phyloP scores from a whole-genome alignment of 176 grass and related monocot species.

The Phoenix dactylifera region DNA sequence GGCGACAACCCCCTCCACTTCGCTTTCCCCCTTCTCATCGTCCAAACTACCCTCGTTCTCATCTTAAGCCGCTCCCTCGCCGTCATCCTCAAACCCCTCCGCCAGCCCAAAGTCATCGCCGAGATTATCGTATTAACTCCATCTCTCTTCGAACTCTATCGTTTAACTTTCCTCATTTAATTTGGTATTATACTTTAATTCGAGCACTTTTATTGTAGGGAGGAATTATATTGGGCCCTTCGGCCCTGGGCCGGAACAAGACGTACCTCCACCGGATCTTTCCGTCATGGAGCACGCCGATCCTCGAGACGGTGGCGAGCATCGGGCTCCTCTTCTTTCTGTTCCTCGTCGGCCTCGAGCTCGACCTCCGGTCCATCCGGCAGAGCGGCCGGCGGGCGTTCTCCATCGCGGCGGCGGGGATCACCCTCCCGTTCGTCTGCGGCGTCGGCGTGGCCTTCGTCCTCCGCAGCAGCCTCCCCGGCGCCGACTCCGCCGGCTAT shows the following conservation, averaged over 20 bases:
- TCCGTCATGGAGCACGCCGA: conserved; percentile 63
- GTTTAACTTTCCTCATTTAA: neutral
- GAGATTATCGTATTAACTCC: conserved; percentile 49
- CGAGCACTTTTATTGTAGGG: conserved; percentile 14
- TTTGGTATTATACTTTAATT: neutral
- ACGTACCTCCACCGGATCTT: conserved; percentile 51
- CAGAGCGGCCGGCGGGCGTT: conserved; percentile 50
- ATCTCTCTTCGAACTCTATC: neutral
- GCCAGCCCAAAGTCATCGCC: conserved; percentile 84
- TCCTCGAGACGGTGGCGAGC: conserved; percentile 75
- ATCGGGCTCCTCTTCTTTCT: conserved; percentile 90
- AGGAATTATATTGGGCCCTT: conserved; percentile 67
- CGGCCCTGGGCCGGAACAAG: conserved; percentile 59
- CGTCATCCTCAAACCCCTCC: conserved; percentile 63
- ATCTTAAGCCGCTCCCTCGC: conserved; percentile 58
- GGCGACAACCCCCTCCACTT: conserved; percentile 88
- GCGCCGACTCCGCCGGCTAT: conserved; percentile 34
- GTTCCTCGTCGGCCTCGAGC: conserved; percentile 79
- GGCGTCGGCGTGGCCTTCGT: conserved; percentile 58
- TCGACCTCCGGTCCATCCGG: conserved; percentile 56
- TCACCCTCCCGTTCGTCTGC: conserved; percentile 67
- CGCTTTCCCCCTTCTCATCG: conserved; percentile 63
- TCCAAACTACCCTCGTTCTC: conserved; percentile 53
- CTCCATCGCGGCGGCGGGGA: conserved; percentile 51
- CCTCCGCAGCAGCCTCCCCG: conserved; percentile 44